A percentile compares a stretch with the other conserved stretches of the same genome.
These are phyloP conservation scores for Tripterygium wilfordii DNA, from an alignment of 177 flowering plant genomes.

Conservation along the genomic window DNA sequence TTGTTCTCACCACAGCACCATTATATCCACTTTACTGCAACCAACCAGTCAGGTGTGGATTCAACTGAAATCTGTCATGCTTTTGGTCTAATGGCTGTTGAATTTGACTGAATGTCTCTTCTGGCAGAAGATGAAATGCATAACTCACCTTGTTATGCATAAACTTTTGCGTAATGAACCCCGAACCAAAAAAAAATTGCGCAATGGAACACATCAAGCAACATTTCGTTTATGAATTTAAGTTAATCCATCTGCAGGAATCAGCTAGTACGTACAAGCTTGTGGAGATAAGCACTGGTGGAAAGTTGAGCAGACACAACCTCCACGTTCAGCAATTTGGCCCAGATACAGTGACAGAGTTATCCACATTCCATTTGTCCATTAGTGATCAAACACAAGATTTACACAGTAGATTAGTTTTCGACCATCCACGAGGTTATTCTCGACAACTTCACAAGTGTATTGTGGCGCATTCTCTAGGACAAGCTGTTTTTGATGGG, in stretches of 20 bases:
- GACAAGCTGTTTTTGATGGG: slow-evolving; percentile 91
- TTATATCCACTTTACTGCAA: too few relatives aligned
- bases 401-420: slow-evolving; percentile 71
- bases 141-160: too few relatives aligned
- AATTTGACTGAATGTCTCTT: too few relatives aligned
- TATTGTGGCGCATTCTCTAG: slow-evolving; percentile 74
- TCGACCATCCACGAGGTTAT: slow-evolving; percentile 84
- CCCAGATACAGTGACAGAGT: slow-evolving; percentile 72
- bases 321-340: slow-evolving; percentile 83
- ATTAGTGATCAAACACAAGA: slow-evolving; percentile 73
- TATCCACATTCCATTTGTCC: slow-evolving; percentile 69
- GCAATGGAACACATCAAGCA: too few relatives aligned
- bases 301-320: slow-evolving; percentile 85
- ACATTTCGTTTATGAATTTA: too few relatives aligned
- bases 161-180: too few relatives aligned
- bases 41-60: too few relatives aligned
- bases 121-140: too few relatives aligned
- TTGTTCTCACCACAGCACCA: too few relatives aligned
- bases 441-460: slow-evolving; percentile 88
- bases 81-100: too few relatives aligned
- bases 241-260: slow-evolving; percentile 40
- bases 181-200: too few relatives aligned
- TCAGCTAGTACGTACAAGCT: slow-evolving; percentile 64
- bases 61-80: too few relatives aligned
- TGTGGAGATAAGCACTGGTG: slow-evolving; percentile 79